A percentile compares a stretch with the other conserved stretches of the same genome.
Evolutionary conservation across 805 yeast genomes (phyloP).

Genomic region (Candida gorgasii): DNA sequence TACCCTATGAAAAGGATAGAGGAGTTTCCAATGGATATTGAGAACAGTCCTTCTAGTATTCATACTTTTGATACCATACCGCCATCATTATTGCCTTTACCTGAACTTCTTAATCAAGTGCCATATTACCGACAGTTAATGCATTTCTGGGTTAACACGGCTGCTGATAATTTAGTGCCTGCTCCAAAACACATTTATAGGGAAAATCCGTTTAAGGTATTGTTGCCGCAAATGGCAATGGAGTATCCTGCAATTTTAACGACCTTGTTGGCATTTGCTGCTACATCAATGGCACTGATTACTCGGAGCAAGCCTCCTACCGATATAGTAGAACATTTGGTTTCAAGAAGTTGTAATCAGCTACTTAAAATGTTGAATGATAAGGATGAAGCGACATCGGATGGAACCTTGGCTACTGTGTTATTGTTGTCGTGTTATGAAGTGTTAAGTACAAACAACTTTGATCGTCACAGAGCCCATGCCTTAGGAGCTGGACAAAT

Average conservation of each 20-base stretch:
- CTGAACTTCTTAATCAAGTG: constrained; percentile 59
- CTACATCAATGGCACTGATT: constrained; percentile 29
- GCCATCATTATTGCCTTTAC: constrained; percentile 47
- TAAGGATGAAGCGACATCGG: constrained; percentile 56
- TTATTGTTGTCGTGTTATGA: constrained; percentile 60
- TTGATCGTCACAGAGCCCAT: constrained; percentile 63
- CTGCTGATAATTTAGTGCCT: constrained; percentile 64
- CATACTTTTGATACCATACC: constrained; percentile 24
- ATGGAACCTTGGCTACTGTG: constrained; percentile 63
- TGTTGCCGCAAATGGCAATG: constrained; percentile 70
- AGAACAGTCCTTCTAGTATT: not conserved
- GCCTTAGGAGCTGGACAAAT: constrained; percentile 68
- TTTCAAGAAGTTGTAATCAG: constrained; percentile 59
- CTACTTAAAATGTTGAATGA: constrained; percentile 52
- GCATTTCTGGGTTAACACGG: constrained; percentile 61
- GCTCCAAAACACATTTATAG: constrained; percentile 56
- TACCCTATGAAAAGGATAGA: not conserved
- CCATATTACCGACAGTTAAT: constrained; percentile 62
- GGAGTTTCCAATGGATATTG: constrained; percentile 11
- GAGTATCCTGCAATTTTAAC: constrained; percentile 57
- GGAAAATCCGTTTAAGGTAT: constrained; percentile 64
- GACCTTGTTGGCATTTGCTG: constrained; percentile 49
- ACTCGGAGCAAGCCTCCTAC: constrained; percentile 31
- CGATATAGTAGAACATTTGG: constrained; percentile 50
- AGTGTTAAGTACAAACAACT: constrained; percentile 43